These are phyloP conservation scores for Leishmania martiniquensis DNA, from an alignment of 208 protist genomes.

Conservation along the genomic window DNA sequence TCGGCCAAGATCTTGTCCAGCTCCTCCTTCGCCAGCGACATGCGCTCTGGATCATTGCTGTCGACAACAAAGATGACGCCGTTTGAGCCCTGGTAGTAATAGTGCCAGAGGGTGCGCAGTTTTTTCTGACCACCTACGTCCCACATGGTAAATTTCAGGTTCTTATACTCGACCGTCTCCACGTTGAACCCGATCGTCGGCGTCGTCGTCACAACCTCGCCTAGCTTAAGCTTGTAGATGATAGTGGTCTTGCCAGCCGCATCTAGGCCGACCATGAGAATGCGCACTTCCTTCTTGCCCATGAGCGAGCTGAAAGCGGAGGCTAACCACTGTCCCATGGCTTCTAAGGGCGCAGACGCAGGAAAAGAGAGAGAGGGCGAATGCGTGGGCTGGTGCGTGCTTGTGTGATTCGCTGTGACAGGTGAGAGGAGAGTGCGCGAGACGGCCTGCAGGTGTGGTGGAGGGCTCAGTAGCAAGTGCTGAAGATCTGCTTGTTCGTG, in stretches of 20 bases:
- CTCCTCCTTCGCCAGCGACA: conserved; percentile 92
- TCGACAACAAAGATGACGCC: conserved; percentile 98
- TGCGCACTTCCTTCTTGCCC: conserved; percentile 96
- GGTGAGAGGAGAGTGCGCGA: not conserved
- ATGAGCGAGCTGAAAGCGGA: conserved; percentile 80
- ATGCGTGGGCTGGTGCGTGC: too few relatives aligned
- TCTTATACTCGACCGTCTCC: conserved; percentile 98
- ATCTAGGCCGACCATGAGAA: conserved; percentile 98
- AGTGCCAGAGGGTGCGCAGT: conserved; percentile 95
- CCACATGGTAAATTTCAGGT: conserved; percentile 97
- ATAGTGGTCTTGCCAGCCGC: conserved; percentile 98
- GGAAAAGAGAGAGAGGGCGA: conserved; percentile 1
- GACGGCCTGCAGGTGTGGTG: not conserved
- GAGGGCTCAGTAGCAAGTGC: not conserved
- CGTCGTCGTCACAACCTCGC: conserved; percentile 95
- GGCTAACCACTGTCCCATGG: conserved; percentile 43
- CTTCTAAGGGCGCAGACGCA: not conserved
- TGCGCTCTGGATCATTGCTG: conserved; percentile 95
- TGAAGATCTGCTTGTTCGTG: not conserved
- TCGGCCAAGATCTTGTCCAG: conserved; percentile 97
- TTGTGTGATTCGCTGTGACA: not conserved
- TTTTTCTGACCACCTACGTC: conserved; percentile 97
- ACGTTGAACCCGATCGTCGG: conserved; percentile 98
- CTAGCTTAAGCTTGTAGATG: conserved; percentile 98
- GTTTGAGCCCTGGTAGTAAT: conserved; percentile 98